Percentiles rank a stretch among this genome's conserved stretches.
Conservation (phyloP, 129 eudicot species). For the Kitagawia praeruptora region DNA sequence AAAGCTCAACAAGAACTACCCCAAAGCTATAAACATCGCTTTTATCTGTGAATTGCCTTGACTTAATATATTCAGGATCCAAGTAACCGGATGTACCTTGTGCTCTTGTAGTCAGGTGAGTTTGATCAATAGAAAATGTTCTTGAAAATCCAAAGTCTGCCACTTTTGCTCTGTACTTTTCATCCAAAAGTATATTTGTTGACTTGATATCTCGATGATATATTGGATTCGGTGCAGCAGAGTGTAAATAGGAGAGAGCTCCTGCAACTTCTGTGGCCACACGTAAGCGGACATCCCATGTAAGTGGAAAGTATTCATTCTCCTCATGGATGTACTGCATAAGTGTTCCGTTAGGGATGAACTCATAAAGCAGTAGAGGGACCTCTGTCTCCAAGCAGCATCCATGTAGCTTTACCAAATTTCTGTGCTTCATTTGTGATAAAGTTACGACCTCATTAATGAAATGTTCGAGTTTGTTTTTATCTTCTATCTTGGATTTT, state of each 20-base stretch:
- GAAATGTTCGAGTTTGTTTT: background rate
- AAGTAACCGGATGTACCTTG: background rate
- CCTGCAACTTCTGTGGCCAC: too few relatives aligned
- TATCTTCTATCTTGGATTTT: background rate
- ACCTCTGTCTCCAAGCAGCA: background rate
- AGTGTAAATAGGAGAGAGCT: too few relatives aligned
- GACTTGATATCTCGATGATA: background rate
- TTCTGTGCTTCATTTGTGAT: background rate
- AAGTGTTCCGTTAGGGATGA: too few relatives aligned
- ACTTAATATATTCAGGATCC: background rate
- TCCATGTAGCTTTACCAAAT: background rate
- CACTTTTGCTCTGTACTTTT: background rate
- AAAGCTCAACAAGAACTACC: constrained; percentile 2
- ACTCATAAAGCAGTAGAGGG: too few relatives aligned
- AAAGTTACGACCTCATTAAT: background rate
- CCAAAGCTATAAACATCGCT: background rate
- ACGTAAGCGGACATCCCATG: too few relatives aligned
- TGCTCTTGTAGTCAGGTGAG: background rate
- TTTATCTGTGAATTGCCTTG: background rate
- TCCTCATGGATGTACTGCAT: too few relatives aligned
- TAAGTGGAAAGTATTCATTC: too few relatives aligned
- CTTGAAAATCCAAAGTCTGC: background rate
- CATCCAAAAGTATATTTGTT: background rate
- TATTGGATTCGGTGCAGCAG: background rate
- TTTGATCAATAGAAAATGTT: background rate